Percentiles rank a stretch among this genome's conserved stretches.
Conservation (phyloP, 1,284 basidiomycete species). For the Sporisorium graminicola region DNA sequence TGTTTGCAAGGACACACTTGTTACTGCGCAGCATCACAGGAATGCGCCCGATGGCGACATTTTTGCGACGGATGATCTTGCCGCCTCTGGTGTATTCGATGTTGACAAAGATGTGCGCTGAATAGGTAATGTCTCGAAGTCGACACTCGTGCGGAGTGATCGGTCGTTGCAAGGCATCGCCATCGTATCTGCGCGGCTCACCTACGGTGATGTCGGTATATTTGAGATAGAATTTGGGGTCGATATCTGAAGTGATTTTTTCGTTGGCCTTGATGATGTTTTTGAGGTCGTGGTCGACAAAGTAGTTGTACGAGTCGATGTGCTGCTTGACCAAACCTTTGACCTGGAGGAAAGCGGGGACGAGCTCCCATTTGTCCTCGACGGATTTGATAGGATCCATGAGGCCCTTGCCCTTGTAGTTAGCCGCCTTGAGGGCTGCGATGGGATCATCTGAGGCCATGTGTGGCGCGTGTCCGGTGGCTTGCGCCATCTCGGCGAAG, state of each 20-base stretch:
- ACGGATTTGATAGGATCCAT: slow-evolving; percentile 73
- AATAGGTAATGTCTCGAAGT: slow-evolving; percentile 94
- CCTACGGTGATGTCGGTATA: slow-evolving; percentile 90
- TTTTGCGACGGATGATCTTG: slow-evolving; percentile 84
- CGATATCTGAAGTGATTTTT: slow-evolving; percentile 83
- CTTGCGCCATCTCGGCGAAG: slow-evolving; percentile 48
- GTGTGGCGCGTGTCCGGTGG: slow-evolving; percentile 26
- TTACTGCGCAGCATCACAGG: slow-evolving; percentile 98
- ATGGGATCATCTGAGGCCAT: slow-evolving; percentile 36
- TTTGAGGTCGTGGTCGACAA: slow-evolving; percentile 86
- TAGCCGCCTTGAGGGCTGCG: slow-evolving; percentile 54
- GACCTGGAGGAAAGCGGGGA: slow-evolving; percentile 68
- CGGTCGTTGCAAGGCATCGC: slow-evolving; percentile 80
- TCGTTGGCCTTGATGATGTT: slow-evolving; percentile 78
- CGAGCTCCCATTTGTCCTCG: slow-evolving; percentile 70
- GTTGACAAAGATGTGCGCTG: slow-evolving; percentile 92
- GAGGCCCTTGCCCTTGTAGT: slow-evolving; percentile 69
- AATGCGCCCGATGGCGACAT: slow-evolving; percentile 89
- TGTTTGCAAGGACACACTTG: slow-evolving; percentile 83
- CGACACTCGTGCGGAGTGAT: slow-evolving; percentile 98
- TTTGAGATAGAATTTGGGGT: slow-evolving; percentile 96
- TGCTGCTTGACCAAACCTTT: slow-evolving; percentile 82
- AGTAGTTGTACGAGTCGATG: slow-evolving; percentile 99
- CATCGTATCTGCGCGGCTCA: slow-evolving; percentile 82
- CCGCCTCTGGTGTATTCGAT: slow-evolving; percentile 95